A percentile compares a stretch with the other conserved stretches of the same genome.
Conservation (phyloP, 2,329 filamentous ascomycete species). For the Sclerotinia minor region DNA sequence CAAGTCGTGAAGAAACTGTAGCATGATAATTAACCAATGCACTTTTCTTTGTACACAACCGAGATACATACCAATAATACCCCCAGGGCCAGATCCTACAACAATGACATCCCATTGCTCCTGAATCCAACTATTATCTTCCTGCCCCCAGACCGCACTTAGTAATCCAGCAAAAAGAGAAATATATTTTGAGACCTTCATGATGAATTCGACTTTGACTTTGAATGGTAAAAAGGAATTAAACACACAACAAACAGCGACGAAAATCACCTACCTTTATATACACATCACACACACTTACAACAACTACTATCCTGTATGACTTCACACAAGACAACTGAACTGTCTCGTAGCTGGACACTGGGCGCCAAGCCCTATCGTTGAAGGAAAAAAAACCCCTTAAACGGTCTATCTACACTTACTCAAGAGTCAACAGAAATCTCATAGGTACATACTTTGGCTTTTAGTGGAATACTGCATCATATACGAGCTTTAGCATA, state of each 20-base stretch:
- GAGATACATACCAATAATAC: slow-evolving; percentile 45
- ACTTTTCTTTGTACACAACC: not conserved
- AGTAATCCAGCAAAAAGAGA: slow-evolving; percentile 11
- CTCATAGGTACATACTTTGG: not conserved
- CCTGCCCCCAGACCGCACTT: not conserved
- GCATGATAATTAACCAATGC: not conserved
- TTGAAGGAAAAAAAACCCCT: too few species aligned
- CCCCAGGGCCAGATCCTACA: slow-evolving; percentile 52
- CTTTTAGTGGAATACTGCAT: not conserved
- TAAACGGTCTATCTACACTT: not conserved
- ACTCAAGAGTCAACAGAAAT: not conserved
- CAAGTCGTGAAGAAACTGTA: slow-evolving; percentile 48
- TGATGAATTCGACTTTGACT: not conserved
- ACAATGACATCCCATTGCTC: slow-evolving; percentile 45
- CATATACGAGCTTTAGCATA: slow-evolving; percentile 3
- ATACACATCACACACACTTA: not conserved
- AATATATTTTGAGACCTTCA: slow-evolving; percentile 5
- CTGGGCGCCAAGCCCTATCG: not conserved
- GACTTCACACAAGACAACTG: not conserved
- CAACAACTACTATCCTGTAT: not conserved
- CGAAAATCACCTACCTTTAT: not conserved
- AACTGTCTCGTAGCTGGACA: not conserved
- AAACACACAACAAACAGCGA: not conserved
- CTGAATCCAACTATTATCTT: slow-evolving; percentile 33
- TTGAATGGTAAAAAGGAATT: not conserved